phyloP scores from a whole-genome alignment of 2,329 filamentous ascomycete genomes.

The Penicillium sp. region DNA sequence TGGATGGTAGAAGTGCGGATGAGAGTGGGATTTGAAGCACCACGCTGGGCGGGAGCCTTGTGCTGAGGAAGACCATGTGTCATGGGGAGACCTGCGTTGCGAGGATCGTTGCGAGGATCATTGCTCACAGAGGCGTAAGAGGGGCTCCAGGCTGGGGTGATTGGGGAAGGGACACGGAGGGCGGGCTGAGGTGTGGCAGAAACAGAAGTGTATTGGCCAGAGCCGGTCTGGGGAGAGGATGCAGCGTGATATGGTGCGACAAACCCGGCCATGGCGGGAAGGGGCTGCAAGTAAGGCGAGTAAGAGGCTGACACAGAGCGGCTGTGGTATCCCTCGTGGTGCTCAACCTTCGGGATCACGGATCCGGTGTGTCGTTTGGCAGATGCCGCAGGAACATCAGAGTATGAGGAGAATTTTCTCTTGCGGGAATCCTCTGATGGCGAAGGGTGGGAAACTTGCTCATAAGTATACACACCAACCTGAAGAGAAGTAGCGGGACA shows the following conservation, averaged over 20 bases:
- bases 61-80: slow-evolving; percentile 37
- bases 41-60: slow-evolving; percentile 47
- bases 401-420: slow-evolving; percentile 56
- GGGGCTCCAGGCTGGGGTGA: slow-evolving; percentile 49
- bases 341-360: slow-evolving; percentile 50
- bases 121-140: slow-evolving; percentile 49
- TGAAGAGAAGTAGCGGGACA: slow-evolving; percentile 53
- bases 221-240: slow-evolving; percentile 43
- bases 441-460: slow-evolving; percentile 46
- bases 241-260: slow-evolving; percentile 39
- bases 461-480: slow-evolving; percentile 64
- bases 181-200: slow-evolving; percentile 45
- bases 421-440: slow-evolving; percentile 52
- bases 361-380: slow-evolving; percentile 50
- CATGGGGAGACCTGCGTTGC: slow-evolving; percentile 46
- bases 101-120: slow-evolving; percentile 46
- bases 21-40: slow-evolving; percentile 57
- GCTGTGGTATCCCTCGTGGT: slow-evolving; percentile 53
- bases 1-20: slow-evolving; percentile 68
- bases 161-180: slow-evolving; percentile 51
- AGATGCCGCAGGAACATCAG: slow-evolving; percentile 48
- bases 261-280: slow-evolving; percentile 43
- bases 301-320: slow-evolving; percentile 51
- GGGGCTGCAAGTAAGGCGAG: slow-evolving; percentile 53
- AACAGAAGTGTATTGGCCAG: slow-evolving; percentile 44